Conservation (phyloP, 139 green algal species). For the Closterium sp. region DNA sequence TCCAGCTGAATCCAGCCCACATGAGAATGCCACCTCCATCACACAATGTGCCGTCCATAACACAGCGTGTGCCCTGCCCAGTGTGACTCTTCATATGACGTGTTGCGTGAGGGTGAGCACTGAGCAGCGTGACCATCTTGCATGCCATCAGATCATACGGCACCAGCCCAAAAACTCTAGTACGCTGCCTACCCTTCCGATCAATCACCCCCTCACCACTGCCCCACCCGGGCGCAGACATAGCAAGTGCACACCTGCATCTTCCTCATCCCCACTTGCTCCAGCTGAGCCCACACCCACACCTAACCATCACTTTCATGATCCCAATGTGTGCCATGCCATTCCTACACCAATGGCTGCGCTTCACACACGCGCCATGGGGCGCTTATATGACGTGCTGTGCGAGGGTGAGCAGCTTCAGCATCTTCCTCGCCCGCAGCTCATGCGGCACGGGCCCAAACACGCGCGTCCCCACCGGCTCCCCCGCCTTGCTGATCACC, state of each 20-base stretch:
- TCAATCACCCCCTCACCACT: too few relatives aligned
- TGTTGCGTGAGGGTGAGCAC: conserved; percentile 22
- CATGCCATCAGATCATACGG: not conserved
- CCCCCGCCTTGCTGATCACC: conserved; percentile 29
- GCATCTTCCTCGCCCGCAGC: conserved; percentile 12
- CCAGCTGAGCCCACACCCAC: not conserved
- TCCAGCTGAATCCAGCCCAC: too few relatives aligned
- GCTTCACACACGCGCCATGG: too few relatives aligned
- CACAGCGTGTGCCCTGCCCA: too few relatives aligned
- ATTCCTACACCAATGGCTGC: not conserved
- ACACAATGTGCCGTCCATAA: too few relatives aligned
- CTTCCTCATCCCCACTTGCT: too few relatives aligned
- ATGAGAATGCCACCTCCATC: too few relatives aligned
- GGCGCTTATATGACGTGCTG: conserved; percentile 25
- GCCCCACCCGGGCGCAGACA: too few relatives aligned
- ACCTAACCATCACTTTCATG: not conserved
- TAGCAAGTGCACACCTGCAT: too few relatives aligned
- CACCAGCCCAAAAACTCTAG: conserved; percentile 22
- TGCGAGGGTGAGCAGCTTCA: conserved; percentile 27
- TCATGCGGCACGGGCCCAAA: conserved; percentile 39
- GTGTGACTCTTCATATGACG: conserved; percentile 4
- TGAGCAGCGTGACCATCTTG: conserved; percentile 22
- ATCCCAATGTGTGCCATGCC: not conserved
- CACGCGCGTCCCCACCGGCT: conserved; percentile 26
- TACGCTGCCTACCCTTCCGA: not conserved